Base-by-base conservation (phyloP, 495 filamentous ascomycete genomes). In the Poronia punctata region DNA sequence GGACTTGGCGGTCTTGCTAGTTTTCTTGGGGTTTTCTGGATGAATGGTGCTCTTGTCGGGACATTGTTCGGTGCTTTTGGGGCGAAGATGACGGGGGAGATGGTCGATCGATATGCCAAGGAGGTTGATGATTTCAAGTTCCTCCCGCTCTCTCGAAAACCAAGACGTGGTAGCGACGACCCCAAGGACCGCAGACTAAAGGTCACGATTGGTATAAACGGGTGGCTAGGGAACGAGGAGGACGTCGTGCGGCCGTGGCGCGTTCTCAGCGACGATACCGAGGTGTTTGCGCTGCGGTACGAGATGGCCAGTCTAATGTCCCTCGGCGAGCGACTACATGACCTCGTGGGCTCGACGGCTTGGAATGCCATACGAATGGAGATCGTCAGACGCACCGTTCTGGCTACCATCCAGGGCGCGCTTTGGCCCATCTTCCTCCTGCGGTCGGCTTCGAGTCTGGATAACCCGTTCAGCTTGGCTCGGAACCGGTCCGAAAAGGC, bases 81-180 rank as follows among this genome's bases (percentile, higher is more conserved):
- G 0, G 88, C 82, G 0, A 74, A 77, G 25, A 94, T 94, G 88
- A 93, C 86, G 17, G 68, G 87, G 4, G 70, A 80, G 44, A 83
- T 88, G 73, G 80, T 92, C 61, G 85, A 92, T 45, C 74, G 78
- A 43, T 93, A 94, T 56, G 88, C 88, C 0, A 70, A 73, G 25
- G 86, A 94, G 49, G 86, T 95, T 0, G 76, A 85, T 26, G 88
- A 95, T 59, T 95, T 95, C 61, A 77, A 76, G 8, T 95, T 95
- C 57, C 58, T 94, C 14, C 87, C 87, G 0, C 69, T 88, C 20
- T 68, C 9, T 50, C 70, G 48, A 50, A 59, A 60, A 65, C 51
- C 18, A 48, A 49, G 8, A 45, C 52, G 35, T 43, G 52, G 54
- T 45, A 54, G 36, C 4, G 34, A 52, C 12, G 28, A 47, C 11